These are phyloP conservation scores for Moricandia arvensis DNA, from an alignment of 345 rosid genomes.

Conservation along the genomic window DNA sequence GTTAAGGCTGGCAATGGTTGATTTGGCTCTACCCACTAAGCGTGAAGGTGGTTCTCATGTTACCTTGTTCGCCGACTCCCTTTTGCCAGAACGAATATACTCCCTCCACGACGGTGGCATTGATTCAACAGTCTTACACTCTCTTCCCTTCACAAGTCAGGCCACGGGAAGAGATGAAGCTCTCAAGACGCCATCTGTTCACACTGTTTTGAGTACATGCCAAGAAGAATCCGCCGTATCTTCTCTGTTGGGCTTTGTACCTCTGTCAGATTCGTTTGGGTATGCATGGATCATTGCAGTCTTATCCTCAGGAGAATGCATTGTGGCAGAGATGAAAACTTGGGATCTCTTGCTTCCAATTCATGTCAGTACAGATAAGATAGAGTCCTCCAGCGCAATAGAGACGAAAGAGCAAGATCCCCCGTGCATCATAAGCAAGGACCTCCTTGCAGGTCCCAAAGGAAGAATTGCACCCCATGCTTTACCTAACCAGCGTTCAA, in stretches of 20 bases:
- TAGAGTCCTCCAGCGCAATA: slow-evolving; percentile 32
- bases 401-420: slow-evolving; percentile 48
- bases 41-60: slow-evolving; percentile 46
- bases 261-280: slow-evolving; percentile 85
- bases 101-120: slow-evolving; percentile 77
- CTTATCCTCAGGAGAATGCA: slow-evolving; percentile 64
- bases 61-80: slow-evolving; percentile 67
- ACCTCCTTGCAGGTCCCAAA: slow-evolving; percentile 84
- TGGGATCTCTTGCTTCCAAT: slow-evolving; percentile 85
- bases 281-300: slow-evolving; percentile 82
- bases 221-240: slow-evolving; percentile 55
- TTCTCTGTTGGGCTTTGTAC: slow-evolving; percentile 62
- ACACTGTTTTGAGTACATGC: slow-evolving; percentile 85
- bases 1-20: slow-evolving; percentile 86
- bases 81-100: slow-evolving; percentile 80
- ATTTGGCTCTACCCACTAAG: slow-evolving; percentile 75
- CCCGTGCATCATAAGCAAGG: slow-evolving; percentile 76
- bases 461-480: slow-evolving; percentile 72
- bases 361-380: slow-evolving; percentile 47
- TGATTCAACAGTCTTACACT: slow-evolving; percentile 83
- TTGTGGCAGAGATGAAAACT: slow-evolving; percentile 83
- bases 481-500: slow-evolving; percentile 65
- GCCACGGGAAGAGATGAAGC: slow-evolving; percentile 66
- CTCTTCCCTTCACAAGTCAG: slow-evolving; percentile 91
- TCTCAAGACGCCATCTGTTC: slow-evolving; percentile 74